Base-by-base conservation (phyloP, 495 filamentous ascomycete genomes). In the Aspergillus leporis region DNA sequence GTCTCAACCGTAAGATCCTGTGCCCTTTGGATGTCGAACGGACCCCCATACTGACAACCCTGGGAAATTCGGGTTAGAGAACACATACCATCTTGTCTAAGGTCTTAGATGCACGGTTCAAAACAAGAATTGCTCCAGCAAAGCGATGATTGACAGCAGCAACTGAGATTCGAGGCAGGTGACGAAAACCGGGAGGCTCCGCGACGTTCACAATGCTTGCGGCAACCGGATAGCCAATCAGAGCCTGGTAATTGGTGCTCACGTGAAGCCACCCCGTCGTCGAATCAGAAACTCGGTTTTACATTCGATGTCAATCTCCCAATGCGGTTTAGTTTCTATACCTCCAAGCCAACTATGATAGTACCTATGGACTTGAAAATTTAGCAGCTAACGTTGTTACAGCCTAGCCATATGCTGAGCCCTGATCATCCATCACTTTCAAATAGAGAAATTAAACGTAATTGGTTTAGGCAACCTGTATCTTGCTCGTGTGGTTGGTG, bases 131-230 rank as follows among this genome's bases (percentile, higher is more conserved):
- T 66, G 66, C 66, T 66, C 40, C 61, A 67, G 65, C 49, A 62
- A 65, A 62, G 52, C 41, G 54, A 64, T 66, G 68, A 63, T 57
- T 55, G 66, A 61, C 60, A 53, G 65, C 65, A 46, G 55, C 38
- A 49, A 54, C 56, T 45, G 50, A 54, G 45, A 55, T 55, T 67
- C 61, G 60, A 58, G 56, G 59, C 57, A 56, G 63, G 70, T 66
- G 71, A 73, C 66, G 68, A 76, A 75, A 76, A 76, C 70, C 74
- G 73, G 73, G 68, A 69, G 65, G 48, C 60, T 66, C 67, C 67
- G 66, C 57, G 63, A 62, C 28, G 63, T 61, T 61, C 45, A 31
- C 38, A 53, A 18, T 46, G 47, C 48, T 51, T 61, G 53, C 59
- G 58, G 53, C 56, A 59, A 31, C 40, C 62, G 56, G 51, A 28